Percentiles rank a stretch among this genome's conserved stretches.
phyloP scores from a whole-genome alignment of 305 asterid species.

The Fraxinus ornus region DNA sequence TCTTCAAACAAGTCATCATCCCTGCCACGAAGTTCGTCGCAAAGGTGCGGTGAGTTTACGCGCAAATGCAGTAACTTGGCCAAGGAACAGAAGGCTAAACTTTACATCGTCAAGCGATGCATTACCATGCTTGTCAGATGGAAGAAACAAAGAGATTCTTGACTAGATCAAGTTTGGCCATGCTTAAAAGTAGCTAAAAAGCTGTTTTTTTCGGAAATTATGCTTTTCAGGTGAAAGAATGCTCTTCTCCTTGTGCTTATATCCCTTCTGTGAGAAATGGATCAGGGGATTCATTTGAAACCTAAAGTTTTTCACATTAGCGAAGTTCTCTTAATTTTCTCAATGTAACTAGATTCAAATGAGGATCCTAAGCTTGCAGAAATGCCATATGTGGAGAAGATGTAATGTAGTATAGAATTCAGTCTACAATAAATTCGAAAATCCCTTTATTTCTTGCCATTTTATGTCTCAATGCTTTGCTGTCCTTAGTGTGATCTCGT shows the following conservation, averaged over 20 bases:
- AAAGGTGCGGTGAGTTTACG: constrained; percentile 55
- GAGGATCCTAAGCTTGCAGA: not conserved
- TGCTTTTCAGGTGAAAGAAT: not conserved
- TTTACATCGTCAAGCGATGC: constrained; percentile 88
- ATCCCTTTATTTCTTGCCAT: not conserved
- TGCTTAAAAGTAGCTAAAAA: not conserved
- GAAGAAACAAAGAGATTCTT: constrained; percentile 74
- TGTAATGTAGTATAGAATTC: not conserved
- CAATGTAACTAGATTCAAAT: not conserved
- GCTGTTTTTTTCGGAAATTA: not conserved
- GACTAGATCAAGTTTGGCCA: not conserved
- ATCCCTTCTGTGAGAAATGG: not conserved
- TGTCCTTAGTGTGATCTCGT: not conserved
- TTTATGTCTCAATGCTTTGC: not conserved
- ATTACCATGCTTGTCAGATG: constrained; percentile 78
- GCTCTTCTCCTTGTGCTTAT: not conserved
- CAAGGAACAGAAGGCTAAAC: constrained; percentile 82
- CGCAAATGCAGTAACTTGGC: constrained; percentile 74
- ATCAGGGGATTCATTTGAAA: not conserved
- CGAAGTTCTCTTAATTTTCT: not conserved
- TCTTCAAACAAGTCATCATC: constrained; percentile 36
- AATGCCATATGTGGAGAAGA: not conserved
- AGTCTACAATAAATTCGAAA: not conserved
- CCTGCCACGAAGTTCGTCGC: constrained; percentile 62
- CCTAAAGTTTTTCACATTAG: not conserved